phyloP scores from a whole-genome alignment of 352 stramenopile genomes.

The Phytophthora citricola region DNA sequence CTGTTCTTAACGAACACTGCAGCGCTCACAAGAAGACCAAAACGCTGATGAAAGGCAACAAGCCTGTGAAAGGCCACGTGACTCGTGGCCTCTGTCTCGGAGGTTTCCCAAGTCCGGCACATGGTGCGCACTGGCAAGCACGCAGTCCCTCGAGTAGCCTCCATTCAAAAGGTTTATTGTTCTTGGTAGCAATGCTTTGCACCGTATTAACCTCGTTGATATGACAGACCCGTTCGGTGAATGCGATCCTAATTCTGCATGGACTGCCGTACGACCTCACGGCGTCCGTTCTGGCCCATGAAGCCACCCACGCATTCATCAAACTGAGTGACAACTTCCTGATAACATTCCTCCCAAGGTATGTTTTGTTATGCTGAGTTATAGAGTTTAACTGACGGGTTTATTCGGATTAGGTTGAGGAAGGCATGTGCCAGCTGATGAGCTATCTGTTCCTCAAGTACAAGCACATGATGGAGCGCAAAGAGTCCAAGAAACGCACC shows the following conservation, averaged over 20 bases:
- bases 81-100: constrained; percentile 63
- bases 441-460: constrained; percentile 82
- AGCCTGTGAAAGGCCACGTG: constrained; percentile 41
- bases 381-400: constrained; percentile 8
- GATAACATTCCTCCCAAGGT: constrained; percentile 54
- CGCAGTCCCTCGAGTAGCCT: constrained; percentile 48
- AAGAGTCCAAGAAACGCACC: constrained; percentile 40
- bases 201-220: too few species aligned
- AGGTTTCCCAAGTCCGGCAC: constrained; percentile 62
- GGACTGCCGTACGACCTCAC: constrained; percentile 80
- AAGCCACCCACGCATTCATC: constrained; percentile 80
- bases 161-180: constrained; percentile 53
- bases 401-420: constrained; percentile 39
- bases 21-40: constrained; percentile 34
- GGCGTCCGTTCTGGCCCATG: constrained; percentile 72
- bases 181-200: background rate
- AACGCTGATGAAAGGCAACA: constrained; percentile 40
- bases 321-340: constrained; percentile 74
- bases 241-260: constrained; percentile 75
- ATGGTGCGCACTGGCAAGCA: constrained; percentile 51
- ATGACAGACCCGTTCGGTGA: constrained; percentile 66
- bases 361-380: background rate
- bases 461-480: constrained; percentile 58
- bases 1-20: constrained; percentile 61
- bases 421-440: constrained; percentile 82